phyloP scores from a whole-genome alignment of 257 asterid genomes.

The Ocimum tenuiflorum region DNA sequence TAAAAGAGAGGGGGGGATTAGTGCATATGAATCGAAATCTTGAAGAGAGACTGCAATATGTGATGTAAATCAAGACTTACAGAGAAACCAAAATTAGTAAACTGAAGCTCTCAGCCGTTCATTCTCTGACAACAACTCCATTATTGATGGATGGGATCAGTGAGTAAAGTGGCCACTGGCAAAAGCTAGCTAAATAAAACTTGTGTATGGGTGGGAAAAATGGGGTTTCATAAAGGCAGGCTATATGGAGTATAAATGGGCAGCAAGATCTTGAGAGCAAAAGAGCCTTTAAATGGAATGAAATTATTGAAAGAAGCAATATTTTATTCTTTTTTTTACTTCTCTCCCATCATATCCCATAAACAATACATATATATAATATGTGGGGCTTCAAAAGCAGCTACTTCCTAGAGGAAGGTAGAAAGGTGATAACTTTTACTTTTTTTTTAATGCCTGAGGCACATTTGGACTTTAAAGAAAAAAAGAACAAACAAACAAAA shows the following conservation, averaged over 20 bases:
- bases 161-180: conserved; percentile 23
- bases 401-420: neutral
- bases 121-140: conserved; percentile 67
- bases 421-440: neutral
- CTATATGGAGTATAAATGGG: conserved; percentile 5
- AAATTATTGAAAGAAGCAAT: neutral
- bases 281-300: neutral
- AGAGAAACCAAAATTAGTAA: conserved; percentile 37
- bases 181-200: conserved; percentile 23
- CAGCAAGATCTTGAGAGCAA: conserved; percentile 6
- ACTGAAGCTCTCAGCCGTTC: conserved; percentile 59
- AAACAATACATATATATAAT: too few species aligned
- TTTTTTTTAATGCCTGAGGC: neutral
- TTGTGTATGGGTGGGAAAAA: neutral
- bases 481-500: neutral
- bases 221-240: conserved; percentile 12
- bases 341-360: neutral
- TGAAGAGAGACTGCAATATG: neutral
- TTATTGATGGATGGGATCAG: conserved; percentile 25
- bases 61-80: too few species aligned
- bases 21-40: too few species aligned
- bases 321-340: too few species aligned
- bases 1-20: too few species aligned
- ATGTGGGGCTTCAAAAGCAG: neutral
- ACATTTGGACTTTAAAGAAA: neutral